These are phyloP conservation scores for Cyberlindnera maritima DNA, from an alignment of 805 yeast genomes.

Conservation along the genomic window DNA sequence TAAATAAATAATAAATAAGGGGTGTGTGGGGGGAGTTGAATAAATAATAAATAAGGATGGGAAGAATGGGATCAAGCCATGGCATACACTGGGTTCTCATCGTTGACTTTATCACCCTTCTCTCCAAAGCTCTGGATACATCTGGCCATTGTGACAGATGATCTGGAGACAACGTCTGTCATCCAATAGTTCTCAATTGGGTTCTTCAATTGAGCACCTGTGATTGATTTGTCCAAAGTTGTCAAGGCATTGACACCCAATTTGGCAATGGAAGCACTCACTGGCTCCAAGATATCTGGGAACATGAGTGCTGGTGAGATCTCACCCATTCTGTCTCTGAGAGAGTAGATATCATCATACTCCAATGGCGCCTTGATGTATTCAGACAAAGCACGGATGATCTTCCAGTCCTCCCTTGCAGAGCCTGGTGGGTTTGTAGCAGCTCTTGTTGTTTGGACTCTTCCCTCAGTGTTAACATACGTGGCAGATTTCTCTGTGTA, in stretches of 20 bases:
- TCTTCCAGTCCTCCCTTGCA: slow-evolving; percentile 92
- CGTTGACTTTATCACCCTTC: slow-evolving; percentile 56
- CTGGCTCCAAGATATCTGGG: slow-evolving; percentile 73
- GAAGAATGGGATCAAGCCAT: slow-evolving; percentile 19
- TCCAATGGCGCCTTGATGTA: slow-evolving; percentile 69
- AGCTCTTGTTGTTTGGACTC: slow-evolving; percentile 81
- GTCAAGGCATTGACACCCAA: slow-evolving; percentile 50
- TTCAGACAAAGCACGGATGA: slow-evolving; percentile 78
- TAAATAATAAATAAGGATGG: slow-evolving; percentile 16
- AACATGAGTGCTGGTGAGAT: slow-evolving; percentile 79
- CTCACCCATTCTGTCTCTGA: slow-evolving; percentile 68
- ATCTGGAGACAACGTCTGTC: slow-evolving; percentile 83
- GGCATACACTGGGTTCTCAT: slow-evolving; percentile 34
- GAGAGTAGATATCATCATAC: slow-evolving; percentile 66
- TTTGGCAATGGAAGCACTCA: slow-evolving; percentile 51
- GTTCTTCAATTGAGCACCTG: slow-evolving; percentile 53
- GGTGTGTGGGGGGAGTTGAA: slow-evolving; percentile 1
- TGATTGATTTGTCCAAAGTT: slow-evolving; percentile 37
- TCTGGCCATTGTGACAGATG: slow-evolving; percentile 88
- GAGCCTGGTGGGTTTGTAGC: slow-evolving; percentile 86
- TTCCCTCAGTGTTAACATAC: slow-evolving; percentile 86
- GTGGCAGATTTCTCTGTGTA: slow-evolving; percentile 86
- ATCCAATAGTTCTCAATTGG: slow-evolving; percentile 83
- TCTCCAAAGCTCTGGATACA: slow-evolving; percentile 74
- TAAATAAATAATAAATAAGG: background rate